These are phyloP conservation scores for Grosmannia penicillata DNA, from an alignment of 2,329 filamentous ascomycete species.

Conservation along the genomic window DNA sequence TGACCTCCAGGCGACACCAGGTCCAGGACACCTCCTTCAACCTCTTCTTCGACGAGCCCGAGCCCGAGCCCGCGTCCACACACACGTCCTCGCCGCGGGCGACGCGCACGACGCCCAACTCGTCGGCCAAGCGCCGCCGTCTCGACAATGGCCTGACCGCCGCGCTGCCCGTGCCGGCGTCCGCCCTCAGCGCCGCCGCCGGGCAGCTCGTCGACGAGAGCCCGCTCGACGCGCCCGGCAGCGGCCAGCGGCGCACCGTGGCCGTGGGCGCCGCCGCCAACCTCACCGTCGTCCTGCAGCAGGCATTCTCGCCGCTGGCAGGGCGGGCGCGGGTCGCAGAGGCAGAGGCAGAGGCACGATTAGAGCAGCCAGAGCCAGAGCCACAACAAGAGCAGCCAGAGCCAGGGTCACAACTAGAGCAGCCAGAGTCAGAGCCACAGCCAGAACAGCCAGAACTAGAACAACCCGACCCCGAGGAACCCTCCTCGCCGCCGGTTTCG, in stretches of 20 bases:
- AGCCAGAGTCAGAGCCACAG: too few relatives aligned
- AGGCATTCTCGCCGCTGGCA: slow-evolving; percentile 19
- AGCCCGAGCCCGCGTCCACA: background rate
- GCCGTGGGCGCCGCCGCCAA: slow-evolving; percentile 20
- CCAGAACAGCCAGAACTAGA: background rate
- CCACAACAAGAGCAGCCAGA: slow-evolving; percentile 5
- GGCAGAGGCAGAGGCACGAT: slow-evolving; percentile 7
- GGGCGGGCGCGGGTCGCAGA: too few relatives aligned
- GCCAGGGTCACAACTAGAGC: too few relatives aligned
- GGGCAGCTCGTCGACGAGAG: slow-evolving; percentile 36
- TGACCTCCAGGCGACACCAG: slow-evolving; percentile 31
- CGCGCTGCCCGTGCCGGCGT: background rate
- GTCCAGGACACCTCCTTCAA: slow-evolving; percentile 46
- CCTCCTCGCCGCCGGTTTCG: slow-evolving; percentile 1
- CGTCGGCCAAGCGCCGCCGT: slow-evolving; percentile 31
- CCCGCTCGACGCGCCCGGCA: slow-evolving; percentile 38
- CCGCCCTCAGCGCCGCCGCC: background rate
- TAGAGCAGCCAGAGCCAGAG: too few relatives aligned
- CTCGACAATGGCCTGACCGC: slow-evolving; percentile 15
- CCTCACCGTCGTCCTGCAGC: slow-evolving; percentile 22
- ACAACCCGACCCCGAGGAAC: background rate
- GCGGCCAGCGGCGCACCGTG: slow-evolving; percentile 31
- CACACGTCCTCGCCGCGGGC: background rate
- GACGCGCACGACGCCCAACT: slow-evolving; percentile 25
- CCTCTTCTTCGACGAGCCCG: slow-evolving; percentile 22